Base-by-base conservation (phyloP, 2,329 filamentous ascomycete species). In the Pseudopyrenochaeta lycopersici region DNA sequence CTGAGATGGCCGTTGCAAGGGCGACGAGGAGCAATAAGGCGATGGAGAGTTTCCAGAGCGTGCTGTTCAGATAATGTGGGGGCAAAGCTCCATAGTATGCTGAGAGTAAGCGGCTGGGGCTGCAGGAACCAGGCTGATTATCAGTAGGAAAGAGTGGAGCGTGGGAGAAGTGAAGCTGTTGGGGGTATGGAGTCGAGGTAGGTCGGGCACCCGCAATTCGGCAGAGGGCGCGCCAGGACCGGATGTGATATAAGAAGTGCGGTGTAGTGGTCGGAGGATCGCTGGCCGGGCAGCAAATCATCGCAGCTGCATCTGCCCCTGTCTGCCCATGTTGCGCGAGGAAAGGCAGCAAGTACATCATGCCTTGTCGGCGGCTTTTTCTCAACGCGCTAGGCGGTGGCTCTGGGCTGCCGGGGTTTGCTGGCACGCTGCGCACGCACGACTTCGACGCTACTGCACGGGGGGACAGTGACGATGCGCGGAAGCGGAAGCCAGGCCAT, bases 181-280 rank as follows among this genome's bases (percentile, higher is more conserved):
- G 44, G 59, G 51, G 53, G 50, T 49, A 51, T 52, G 46, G 48
- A 46, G 56, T 57, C 56, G 58, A 57, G 31, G 46, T 54, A 49
- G 49, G 59, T 60, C 50, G 46, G 42, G 63, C 23, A 27, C 49
- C 58, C 58, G 59, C 63, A 62, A 63, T 27, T 55, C 60, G 56
- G 45, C 48, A 47, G 52, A 49, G 50, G 49, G 64, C 54, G 63
- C 53, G 68, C 58, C 61, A 63, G 68, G 63, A 49, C 63, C 59
- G 52, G 48, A 60, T 64, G 60, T 66, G 63, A 69, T 72, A 72
- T 70, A 69, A 64, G 61, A 66, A 62, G 47, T 69, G 62, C 70
- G 70, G 68, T 74, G 71, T 65, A 60, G 62, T 64, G 49, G 60
- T 59, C 54, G 52, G 58, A 60, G 59, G 60, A 63, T 69, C 63